Base-by-base conservation (phyloP, 139 green algal genomes). In the Haematococcus lacustris region DNA sequence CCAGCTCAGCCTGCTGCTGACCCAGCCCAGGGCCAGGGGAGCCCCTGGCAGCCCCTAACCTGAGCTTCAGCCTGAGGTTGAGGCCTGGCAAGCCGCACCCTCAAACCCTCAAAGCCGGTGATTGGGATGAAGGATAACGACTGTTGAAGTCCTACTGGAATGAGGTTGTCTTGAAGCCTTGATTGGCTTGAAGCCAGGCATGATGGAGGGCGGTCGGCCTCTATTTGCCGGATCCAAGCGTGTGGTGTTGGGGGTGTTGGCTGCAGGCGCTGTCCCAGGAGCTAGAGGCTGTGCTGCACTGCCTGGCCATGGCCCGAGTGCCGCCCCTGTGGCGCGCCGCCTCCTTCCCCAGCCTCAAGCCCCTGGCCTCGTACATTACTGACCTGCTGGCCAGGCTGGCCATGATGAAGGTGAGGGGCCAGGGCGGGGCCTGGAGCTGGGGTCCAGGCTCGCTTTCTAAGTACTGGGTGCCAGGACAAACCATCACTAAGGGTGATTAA, bases 261-360 rank as follows among this genome's bases (percentile, higher is more conserved):
- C 33, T 68, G 43, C 76, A 85, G 39, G 61, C 91, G n/a, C 80
- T 94, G 79, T 82, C 73, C 38, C 47, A 51, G 5, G 89, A 92
- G 32, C 83, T 94, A 51, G 88, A 94, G 63, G 73, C 33, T 3
- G 74, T 91, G 43, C 3, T 70, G 69, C 38, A 30, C 21, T 64
- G 74, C 26, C 53, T 88, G 74, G 64, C 57, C 30, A 72, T 86
- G 51, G 85, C 88, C 23, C 80, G 83, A 68, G 78, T 94, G 37
- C 88, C 88, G 1, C 69, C 72, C 37, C 65, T 87, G 64, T 94
- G 88, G 88, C 77, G 87, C 71, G 68, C 67, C 25, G 30, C 72
- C 35, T 70, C 39, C 23, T 79, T 70, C 43, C 74, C 68, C 30
- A 67, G 26, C 30, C 59, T 79, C 39, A 79, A 77, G 59, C 60